Conservation (phyloP, 164 flowering plant species). For the Liquidambar formosana region DNA sequence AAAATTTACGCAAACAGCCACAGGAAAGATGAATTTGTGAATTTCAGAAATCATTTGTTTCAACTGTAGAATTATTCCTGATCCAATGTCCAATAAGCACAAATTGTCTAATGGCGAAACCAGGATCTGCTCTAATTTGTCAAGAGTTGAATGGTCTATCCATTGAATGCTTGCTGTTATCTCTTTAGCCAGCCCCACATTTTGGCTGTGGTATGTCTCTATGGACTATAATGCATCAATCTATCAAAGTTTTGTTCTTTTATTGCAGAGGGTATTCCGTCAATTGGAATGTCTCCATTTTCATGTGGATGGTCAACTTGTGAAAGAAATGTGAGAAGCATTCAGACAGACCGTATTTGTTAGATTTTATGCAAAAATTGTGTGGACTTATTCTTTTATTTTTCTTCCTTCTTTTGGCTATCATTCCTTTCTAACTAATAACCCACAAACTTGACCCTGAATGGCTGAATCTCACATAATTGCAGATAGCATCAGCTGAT, state of each 20-base stretch:
- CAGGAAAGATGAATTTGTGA: too few species aligned
- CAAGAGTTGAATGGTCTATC: background rate
- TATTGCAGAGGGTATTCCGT: conserved; percentile 90
- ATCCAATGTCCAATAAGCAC: background rate
- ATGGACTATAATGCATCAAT: background rate
- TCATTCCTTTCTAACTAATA: background rate
- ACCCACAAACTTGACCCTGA: conserved; percentile 8
- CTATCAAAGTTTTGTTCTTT: conserved; percentile 4
- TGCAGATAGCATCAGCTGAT: conserved; percentile 70
- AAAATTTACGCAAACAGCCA: too few species aligned
- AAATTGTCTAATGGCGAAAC: background rate
- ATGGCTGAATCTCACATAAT: conserved; percentile 3
- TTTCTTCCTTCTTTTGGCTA: background rate
- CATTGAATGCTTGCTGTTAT: background rate
- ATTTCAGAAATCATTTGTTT: too few species aligned
- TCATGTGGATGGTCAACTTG: conserved; percentile 96
- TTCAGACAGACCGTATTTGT: conserved; percentile 18
- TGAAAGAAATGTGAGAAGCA: conserved; percentile 68
- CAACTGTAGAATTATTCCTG: background rate
- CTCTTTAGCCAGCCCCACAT: background rate
- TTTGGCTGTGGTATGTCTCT: background rate
- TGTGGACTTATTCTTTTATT: background rate
- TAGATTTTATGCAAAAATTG: background rate
- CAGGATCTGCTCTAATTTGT: background rate
- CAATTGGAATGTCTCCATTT: conserved; percentile 94